A percentile compares a stretch with the other conserved stretches of the same genome.
phyloP scores from a whole-genome alignment of 495 filamentous ascomycete genomes.

The Penicillium soppii region DNA sequence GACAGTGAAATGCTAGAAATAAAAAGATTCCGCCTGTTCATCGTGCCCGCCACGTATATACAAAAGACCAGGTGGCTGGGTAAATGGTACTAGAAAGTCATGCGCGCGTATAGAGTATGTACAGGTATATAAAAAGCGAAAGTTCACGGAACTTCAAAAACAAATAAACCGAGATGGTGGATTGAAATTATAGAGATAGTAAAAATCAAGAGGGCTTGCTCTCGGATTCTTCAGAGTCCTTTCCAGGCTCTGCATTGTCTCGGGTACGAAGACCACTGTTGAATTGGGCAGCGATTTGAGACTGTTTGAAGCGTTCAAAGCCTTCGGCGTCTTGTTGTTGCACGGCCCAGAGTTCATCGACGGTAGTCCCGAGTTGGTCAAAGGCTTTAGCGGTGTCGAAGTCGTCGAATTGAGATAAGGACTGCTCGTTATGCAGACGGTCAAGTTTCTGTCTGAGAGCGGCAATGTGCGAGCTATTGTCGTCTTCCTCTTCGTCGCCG shows the following conservation, averaged over 20 bases:
- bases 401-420: slow-evolving; percentile 53
- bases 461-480: slow-evolving; percentile 54
- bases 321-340: slow-evolving; percentile 57
- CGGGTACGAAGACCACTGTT: slow-evolving; percentile 44
- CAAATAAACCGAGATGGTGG: neutral
- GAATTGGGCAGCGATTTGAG: slow-evolving; percentile 63
- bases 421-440: slow-evolving; percentile 57
- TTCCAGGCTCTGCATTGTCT: slow-evolving; percentile 1
- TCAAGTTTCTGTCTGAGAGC: slow-evolving; percentile 63
- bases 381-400: slow-evolving; percentile 60
- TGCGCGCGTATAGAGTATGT: neutral
- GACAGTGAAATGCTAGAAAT: neutral
- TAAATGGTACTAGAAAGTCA: neutral
- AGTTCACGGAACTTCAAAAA: no score
- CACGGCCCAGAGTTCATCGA: slow-evolving; percentile 51
- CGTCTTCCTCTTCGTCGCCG: slow-evolving; percentile 45
- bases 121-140: neutral
- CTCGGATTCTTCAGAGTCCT: slow-evolving; percentile 6
- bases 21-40: neutral
- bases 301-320: slow-evolving; percentile 65
- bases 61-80: neutral
- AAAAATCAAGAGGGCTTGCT: slow-evolving; percentile 11
- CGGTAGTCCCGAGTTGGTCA: slow-evolving; percentile 54
- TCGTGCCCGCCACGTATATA: slow-evolving; percentile 4
- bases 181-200: neutral